Conservation (phyloP, 1,284 basidiomycete species). For the Ceratobasidium sp. region DNA sequence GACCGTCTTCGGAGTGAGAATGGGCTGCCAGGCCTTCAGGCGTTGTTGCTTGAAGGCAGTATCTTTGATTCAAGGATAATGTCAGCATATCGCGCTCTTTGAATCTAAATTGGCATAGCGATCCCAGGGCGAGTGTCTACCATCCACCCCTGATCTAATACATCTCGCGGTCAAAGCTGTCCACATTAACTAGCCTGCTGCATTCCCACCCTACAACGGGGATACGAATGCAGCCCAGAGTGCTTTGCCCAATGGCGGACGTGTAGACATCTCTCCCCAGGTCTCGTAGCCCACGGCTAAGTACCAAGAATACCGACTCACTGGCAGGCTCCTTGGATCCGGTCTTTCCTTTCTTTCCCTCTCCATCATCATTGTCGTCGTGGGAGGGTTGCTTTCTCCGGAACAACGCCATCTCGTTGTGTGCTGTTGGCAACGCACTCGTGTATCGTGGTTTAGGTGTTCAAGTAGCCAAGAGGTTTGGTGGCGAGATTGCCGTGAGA, state of each 20-base stretch:
- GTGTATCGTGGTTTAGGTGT: neutral
- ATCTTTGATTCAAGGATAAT: conserved; percentile 56
- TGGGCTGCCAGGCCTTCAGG: conserved; percentile 99
- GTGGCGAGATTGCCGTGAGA: neutral
- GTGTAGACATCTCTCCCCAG: neutral
- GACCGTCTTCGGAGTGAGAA: conserved; percentile 96
- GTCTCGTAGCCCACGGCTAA: neutral
- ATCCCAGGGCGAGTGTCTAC: too few species aligned
- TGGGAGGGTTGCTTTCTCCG: conserved; percentile 9
- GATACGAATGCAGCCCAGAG: neutral
- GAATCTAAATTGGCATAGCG: too few species aligned
- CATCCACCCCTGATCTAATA: too few species aligned
- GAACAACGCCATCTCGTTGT: conserved; percentile 13
- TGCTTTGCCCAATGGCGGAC: neutral
- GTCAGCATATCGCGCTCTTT: conserved; percentile 2
- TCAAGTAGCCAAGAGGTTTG: neutral
- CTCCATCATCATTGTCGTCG: conserved; percentile 29
- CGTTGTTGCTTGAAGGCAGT: conserved; percentile 99
- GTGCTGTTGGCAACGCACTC: neutral
- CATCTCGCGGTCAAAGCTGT: too few species aligned
- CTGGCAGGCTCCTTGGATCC: conserved; percentile 35
- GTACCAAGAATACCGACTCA: conserved; percentile 5
- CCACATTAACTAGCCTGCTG: too few species aligned
- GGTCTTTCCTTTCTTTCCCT: conserved; percentile 35
- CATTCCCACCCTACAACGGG: too few species aligned